phyloP scores from a whole-genome alignment of 352 stramenopile genomes.

The Globisporangium radiosum region DNA sequence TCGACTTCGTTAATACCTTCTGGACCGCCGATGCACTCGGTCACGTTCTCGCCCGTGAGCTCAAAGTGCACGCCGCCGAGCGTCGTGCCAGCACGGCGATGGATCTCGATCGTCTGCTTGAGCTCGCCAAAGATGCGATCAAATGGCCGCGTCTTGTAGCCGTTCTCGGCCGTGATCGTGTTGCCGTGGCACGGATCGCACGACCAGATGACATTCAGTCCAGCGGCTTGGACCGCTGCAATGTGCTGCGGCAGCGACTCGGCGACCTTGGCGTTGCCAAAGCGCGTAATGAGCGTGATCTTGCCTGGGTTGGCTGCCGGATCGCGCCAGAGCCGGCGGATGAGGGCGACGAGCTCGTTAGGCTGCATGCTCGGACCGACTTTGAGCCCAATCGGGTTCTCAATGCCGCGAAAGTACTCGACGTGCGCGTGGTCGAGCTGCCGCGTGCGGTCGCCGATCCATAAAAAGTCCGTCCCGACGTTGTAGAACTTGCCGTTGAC shows the following conservation, averaged over 20 bases:
- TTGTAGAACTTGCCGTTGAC: slow-evolving; percentile 96
- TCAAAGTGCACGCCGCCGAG: slow-evolving; percentile 96
- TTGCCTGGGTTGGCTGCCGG: slow-evolving; percentile 90
- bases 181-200: slow-evolving; percentile 97
- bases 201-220: slow-evolving; percentile 95
- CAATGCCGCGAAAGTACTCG: slow-evolving; percentile 97
- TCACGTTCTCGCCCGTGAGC: slow-evolving; percentile 98
- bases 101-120: slow-evolving; percentile 96
- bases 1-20: slow-evolving; percentile 92
- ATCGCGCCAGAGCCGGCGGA: slow-evolving; percentile 94
- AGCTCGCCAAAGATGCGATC: slow-evolving; percentile 96
- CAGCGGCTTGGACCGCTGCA: slow-evolving; percentile 91
- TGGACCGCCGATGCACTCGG: slow-evolving; percentile 96
- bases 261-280: slow-evolving; percentile 92
- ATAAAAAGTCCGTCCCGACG: slow-evolving; percentile 97
- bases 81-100: slow-evolving; percentile 91
- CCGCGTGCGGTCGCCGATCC: slow-evolving; percentile 97
- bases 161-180: slow-evolving; percentile 94
- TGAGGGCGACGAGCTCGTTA: slow-evolving; percentile 93
- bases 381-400: slow-evolving; percentile 99
- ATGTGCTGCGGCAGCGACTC: slow-evolving; percentile 95
- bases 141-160: slow-evolving; percentile 97
- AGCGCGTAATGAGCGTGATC: slow-evolving; percentile 97
- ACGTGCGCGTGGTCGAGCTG: slow-evolving; percentile 97
- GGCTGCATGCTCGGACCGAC: slow-evolving; percentile 94